These are phyloP conservation scores for Trypanosoma boissoni DNA, from an alignment of 208 protist genomes.

Conservation along the genomic window DNA sequence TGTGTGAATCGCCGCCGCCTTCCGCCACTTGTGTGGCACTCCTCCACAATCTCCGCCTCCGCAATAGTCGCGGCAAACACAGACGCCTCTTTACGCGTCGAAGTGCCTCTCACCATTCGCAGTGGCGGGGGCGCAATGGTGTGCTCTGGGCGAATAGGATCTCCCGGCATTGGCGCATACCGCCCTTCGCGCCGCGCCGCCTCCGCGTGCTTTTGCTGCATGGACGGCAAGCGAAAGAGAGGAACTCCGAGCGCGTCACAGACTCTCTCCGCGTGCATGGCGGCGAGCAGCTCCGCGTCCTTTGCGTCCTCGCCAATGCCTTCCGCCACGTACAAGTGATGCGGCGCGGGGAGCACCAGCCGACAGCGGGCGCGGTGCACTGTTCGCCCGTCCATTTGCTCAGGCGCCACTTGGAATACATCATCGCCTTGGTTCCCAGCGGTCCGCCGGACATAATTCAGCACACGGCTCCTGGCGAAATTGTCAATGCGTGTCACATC, in stretches of 20 bases:
- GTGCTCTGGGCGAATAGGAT: constrained; percentile 53
- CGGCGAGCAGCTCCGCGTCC: constrained; percentile 72
- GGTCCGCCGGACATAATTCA: constrained; percentile 75
- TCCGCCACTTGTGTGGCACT: not conserved
- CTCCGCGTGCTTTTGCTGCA: constrained; percentile 74
- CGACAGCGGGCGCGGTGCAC: constrained; percentile 45
- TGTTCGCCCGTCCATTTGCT: constrained; percentile 23
- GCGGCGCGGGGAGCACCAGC: constrained; percentile 55
- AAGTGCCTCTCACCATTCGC: constrained; percentile 36
- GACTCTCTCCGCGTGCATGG: constrained; percentile 84
- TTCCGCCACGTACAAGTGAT: constrained; percentile 62
- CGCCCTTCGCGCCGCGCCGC: constrained; percentile 41
- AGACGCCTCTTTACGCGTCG: not conserved
- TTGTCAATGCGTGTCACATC: constrained; percentile 55
- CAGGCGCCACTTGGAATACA: constrained; percentile 42
- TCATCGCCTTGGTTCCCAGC: constrained; percentile 20
- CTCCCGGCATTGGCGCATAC: constrained; percentile 61
- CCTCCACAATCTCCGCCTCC: constrained; percentile 27
- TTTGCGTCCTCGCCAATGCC: constrained; percentile 54
- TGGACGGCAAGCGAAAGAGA: constrained; percentile 58
- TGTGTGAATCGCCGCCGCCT: too few relatives aligned
- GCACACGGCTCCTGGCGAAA: constrained; percentile 64
- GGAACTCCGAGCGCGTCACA: constrained; percentile 68
- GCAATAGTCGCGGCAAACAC: constrained; percentile 23
- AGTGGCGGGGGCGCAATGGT: constrained; percentile 66